Base-by-base conservation (phyloP, 2,329 filamentous ascomycete genomes). In the Fusarium sp. region DNA sequence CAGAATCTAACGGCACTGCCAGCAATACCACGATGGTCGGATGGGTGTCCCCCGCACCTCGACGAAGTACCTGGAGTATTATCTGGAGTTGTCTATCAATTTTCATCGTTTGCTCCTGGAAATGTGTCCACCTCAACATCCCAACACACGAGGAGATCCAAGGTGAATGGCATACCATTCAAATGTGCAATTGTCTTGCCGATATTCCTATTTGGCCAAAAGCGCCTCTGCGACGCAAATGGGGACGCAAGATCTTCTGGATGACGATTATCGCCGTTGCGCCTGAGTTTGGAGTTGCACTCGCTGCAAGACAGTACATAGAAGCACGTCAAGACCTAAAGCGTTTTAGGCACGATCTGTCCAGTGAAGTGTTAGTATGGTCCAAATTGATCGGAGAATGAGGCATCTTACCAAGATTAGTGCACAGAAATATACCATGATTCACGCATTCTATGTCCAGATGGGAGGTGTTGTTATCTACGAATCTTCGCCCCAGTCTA, bases 131-230 rank as follows among this genome's bases (percentile, higher is more conserved):
- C 17, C 42, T 50, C 2, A 58, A 58, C 3, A 58, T 58, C n/a
- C 54, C 54, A 5, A 32, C 33, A 0, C 44, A 58, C 3, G 15
- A 40, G 0, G 54, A 58, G 26, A 38, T 50, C 0, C 33, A 40
- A 17, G 54, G 42, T 0, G 33, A 32, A 32, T 57, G 54, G 54
- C 33, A 57, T 7, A 50, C 33, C 0, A 0, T 57, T 0, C 23
- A 17, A 0, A 0, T 57, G 0, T 57, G 23, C 3, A 18, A 1
- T 1, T 1, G 2, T 5, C 1, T 57, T 0, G 15, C 18, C 2
- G 32, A 50, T 14, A 0, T 50, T 30, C 33, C 0, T 2, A n/a
- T 50, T 6, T 57, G 44, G 54, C 54, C 54, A 0, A 57, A 26
- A 7, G 6, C 5, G 0, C 23, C 54, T 0, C 2, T 57, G 0